Evolutionary conservation across 1,139 yeast species (phyloP).

Genomic region (Debaryomyces coudertii): DNA sequence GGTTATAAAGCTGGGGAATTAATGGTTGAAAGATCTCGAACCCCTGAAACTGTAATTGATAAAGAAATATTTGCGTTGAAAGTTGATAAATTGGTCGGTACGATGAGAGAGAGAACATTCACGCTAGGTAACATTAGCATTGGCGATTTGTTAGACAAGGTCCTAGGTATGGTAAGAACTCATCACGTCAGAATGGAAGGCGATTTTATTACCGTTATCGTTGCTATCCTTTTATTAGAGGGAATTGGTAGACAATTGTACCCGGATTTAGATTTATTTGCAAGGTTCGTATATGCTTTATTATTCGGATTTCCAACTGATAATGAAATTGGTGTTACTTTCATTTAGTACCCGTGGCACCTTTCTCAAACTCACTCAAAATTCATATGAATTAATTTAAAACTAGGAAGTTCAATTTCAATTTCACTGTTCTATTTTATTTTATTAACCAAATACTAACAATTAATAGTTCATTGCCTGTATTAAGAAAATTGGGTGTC

Average conservation of each 20-base stretch:
- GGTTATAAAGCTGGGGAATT: conserved; percentile 94
- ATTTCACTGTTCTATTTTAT: background rate
- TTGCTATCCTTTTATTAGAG: conserved; percentile 85
- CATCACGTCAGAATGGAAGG: conserved; percentile 99
- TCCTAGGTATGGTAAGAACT: conserved; percentile 83
- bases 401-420: background rate
- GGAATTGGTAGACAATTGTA: conserved; percentile 95
- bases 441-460: conserved; percentile 27
- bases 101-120: conserved; percentile 85
- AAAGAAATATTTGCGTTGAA: conserved; percentile 84
- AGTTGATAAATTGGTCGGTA: conserved; percentile 78
- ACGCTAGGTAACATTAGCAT: conserved; percentile 90
- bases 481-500: conserved; percentile 79
- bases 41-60: conserved; percentile 89
- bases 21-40: conserved; percentile 91
- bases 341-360: conserved; percentile 9
- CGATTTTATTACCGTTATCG: conserved; percentile 90
- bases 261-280: conserved; percentile 90
- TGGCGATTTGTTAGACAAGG: conserved; percentile 87
- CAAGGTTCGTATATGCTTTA: conserved; percentile 81
- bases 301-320: conserved; percentile 61
- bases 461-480: conserved; percentile 75
- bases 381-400: background rate
- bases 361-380: background rate
- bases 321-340: conserved; percentile 23